Percentiles rank a stretch among this genome's conserved stretches.
These are phyloP conservation scores for sorghum (Sorghum bicolor) DNA, from an alignment of 176 grass and related monocot species.

Conservation along the genomic window Sorghum_bicolor_NCBIv3 NC_012872.2:70876501-70877000, in stretches of 20 bases:
- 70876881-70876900: background rate
- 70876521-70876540: background rate
- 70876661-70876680: background rate
- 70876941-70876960: background rate
- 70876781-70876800: slow-evolving; percentile 5
- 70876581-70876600: background rate
- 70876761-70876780: slow-evolving; percentile 1
- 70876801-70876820: background rate
- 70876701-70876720: background rate
- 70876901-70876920: background rate
- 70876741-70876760: background rate
- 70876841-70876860: slow-evolving; percentile 7
- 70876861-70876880: background rate
- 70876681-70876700: background rate
- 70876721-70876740: background rate
- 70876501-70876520: background rate
- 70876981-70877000: slow-evolving; percentile 12
- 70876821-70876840: background rate
- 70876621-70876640: background rate
- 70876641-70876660: background rate
- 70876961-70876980: background rate
- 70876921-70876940: background rate
- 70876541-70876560: background rate
- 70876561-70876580: background rate
- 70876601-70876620: slow-evolving; percentile 13